Conservation (phyloP, 495 filamentous ascomycete species). For the Xylaria cubensis region DNA sequence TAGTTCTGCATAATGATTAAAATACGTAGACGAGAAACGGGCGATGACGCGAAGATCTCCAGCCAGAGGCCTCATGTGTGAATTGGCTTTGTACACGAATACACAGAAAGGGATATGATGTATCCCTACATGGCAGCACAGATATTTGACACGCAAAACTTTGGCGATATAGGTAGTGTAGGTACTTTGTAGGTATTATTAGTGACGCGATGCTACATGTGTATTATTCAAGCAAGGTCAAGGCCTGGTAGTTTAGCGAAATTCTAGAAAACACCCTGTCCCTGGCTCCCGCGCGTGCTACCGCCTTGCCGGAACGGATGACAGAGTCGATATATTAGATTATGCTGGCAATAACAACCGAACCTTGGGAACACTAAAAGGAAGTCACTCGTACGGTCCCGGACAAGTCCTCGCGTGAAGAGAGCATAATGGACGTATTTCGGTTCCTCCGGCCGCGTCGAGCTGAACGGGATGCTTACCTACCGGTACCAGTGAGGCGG, state of each 20-base stretch:
- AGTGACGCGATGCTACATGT: conserved; percentile 10
- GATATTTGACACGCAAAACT: neutral
- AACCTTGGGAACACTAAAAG: neutral
- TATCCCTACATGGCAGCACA: neutral
- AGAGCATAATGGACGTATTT: conserved; percentile 24
- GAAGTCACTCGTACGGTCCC: conserved; percentile 5
- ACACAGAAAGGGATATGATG: neutral
- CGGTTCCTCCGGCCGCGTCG: conserved; percentile 22
- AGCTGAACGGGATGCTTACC: conserved; percentile 4
- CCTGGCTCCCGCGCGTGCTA: conserved; percentile 10
- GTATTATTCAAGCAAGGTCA: conserved; percentile 7
- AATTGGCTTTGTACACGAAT: neutral
- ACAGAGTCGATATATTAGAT: neutral
- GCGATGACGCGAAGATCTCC: conserved; percentile 3
- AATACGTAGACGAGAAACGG: neutral
- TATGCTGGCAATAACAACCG: neutral
- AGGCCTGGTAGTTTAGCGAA: conserved; percentile 3
- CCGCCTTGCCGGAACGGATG: conserved; percentile 19
- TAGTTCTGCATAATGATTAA: conserved; percentile 16
- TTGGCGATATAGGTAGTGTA: neutral
- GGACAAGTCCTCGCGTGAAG: neutral
- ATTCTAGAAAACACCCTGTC: conserved; percentile 13
- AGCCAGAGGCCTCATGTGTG: neutral
- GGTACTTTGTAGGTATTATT: neutral
- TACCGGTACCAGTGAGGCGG: conserved; percentile 12